Evolutionary conservation across 176 grass and related monocot species (phyloP).

Genomic region (Hsuehochloa calcarea): DNA sequence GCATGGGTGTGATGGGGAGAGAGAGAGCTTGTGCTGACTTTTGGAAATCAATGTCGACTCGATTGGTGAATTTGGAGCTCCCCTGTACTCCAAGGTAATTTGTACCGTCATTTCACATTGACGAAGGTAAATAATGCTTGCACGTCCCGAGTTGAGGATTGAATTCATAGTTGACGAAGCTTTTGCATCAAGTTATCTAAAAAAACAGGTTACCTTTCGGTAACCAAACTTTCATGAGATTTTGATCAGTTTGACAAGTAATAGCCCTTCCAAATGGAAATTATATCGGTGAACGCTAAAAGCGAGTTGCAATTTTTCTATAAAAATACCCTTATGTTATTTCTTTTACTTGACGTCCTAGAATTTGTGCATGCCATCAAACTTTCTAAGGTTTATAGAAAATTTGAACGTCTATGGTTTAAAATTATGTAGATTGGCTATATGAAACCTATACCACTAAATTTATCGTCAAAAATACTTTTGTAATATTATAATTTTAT

Average conservation of each 20-base stretch:
- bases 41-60: slow-evolving; percentile 25
- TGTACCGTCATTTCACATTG: slow-evolving; percentile 11
- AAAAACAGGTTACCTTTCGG: neutral
- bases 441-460: too few relatives aligned
- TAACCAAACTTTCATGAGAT: neutral
- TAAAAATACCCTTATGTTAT: too few relatives aligned
- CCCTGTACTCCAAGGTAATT: slow-evolving; percentile 27
- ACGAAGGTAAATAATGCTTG: neutral
- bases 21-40: slow-evolving; percentile 16
- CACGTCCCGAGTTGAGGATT: neutral
- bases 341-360: too few relatives aligned
- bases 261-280: neutral
- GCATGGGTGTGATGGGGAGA: neutral
- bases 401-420: too few relatives aligned
- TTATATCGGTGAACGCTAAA: neutral
- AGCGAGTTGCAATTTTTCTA: too few relatives aligned
- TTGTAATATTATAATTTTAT: too few relatives aligned
- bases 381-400: too few relatives aligned
- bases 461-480: too few relatives aligned
- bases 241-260: neutral
- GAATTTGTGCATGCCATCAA: too few relatives aligned
- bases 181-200: neutral
- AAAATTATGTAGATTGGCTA: too few relatives aligned
- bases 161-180: slow-evolving; percentile 6
- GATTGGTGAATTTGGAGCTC: neutral